Percentiles rank a stretch among this genome's conserved stretches.
These are phyloP conservation scores for Kazachstania taianensis DNA, from an alignment of 805 yeast genomes.

Conservation along the genomic window DNA sequence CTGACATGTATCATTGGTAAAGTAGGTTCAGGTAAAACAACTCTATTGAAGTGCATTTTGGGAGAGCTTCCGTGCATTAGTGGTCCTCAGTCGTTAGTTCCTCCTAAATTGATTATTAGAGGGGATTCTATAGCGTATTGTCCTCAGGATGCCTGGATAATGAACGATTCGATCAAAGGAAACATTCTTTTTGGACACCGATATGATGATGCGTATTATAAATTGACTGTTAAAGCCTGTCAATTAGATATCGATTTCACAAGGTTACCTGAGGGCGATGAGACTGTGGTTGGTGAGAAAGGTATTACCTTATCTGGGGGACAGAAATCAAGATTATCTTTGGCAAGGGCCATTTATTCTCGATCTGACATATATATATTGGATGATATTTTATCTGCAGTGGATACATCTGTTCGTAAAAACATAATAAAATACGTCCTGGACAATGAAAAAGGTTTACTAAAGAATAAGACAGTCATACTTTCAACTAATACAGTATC, in stretches of 20 bases:
- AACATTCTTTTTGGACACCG: conserved; percentile 43
- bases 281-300: conserved; percentile 48
- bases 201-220: conserved; percentile 34
- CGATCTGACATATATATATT: conserved; percentile 47
- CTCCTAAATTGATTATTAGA: conserved; percentile 23
- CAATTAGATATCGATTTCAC: conserved; percentile 39
- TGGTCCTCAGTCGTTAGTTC: conserved; percentile 15
- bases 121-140: conserved; percentile 42
- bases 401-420: conserved; percentile 60
- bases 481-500: conserved; percentile 50
- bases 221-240: conserved; percentile 39
- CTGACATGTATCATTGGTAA: conserved; percentile 54
- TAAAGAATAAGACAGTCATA: conserved; percentile 43
- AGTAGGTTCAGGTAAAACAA: conserved; percentile 61
- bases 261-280: conserved; percentile 43
- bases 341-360: conserved; percentile 62
- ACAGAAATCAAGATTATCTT: conserved; percentile 51
- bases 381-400: conserved; percentile 63
- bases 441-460: conserved; percentile 34
- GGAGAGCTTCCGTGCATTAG: conserved; percentile 41
- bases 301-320: conserved; percentile 56
- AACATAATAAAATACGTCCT: conserved; percentile 43
- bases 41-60: conserved; percentile 42
- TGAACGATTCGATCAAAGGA: conserved; percentile 41
- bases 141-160: conserved; percentile 49